Evolutionary conservation across 306 rosid species (phyloP), one percentile per base, ranked within the genome.

Genomic region (Inga oerstediana): DNA sequence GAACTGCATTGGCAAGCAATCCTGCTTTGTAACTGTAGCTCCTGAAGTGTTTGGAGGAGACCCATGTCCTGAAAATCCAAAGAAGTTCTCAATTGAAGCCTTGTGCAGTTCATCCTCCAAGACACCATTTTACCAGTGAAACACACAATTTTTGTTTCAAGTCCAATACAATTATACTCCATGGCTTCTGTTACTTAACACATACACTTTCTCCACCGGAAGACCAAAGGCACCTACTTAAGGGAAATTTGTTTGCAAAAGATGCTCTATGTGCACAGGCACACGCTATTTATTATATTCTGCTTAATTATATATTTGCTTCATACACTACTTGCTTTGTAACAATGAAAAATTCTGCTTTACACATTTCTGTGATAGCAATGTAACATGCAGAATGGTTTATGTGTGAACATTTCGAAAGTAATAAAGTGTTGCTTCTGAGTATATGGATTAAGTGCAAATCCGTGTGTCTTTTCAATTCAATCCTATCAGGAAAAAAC

Each of bases 31-130:
- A 51, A 79, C 89, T 3, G 91, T 88, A 15, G 90, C 88, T 75
- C 64, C 91, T 72, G 80, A 85, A 85, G 89, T 85, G 27, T 88
- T 89, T 77, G 93, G 93, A 44, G 94, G 92, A 82, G 94, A 92
- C 72, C 94, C 94, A 51, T 91, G 91, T 79, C 93, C 88, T 1
- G 90, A 88, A 54, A 79, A 37, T 79, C 73, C 64, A 34, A 91
- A 88, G 88, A 93, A 89, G 88, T 62, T 89, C 68, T 84, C 92
- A 58, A 54, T 88, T 51, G 93, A 88, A 75, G 93, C 88, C n/a
- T 51, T 86, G 46, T 92, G 94, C 93, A 80, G 80, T 81, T 14
- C 76, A 73, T 83, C 87, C 67, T 52, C 65, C 77, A 22, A 70
- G 58, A 59, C 76, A 77, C 61, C 79, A 56, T 58, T 61, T 84